Evolutionary conservation across 345 rosid genomes (phyloP).

Genomic region (Mercurialis annua): DNA sequence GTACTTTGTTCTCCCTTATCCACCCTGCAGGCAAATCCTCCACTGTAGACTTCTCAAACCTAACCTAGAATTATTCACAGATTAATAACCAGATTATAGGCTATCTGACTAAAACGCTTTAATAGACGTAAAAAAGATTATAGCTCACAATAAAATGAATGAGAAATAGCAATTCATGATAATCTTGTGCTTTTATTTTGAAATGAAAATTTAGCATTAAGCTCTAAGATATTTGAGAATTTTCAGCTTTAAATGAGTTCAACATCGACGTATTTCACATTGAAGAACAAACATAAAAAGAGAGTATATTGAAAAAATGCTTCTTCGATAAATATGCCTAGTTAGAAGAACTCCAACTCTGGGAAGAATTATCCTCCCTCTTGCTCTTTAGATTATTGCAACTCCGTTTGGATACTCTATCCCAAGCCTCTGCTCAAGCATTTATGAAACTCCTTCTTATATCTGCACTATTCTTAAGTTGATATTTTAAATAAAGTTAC

Average conservation of each 20-base stretch:
- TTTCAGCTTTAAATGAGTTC: neutral
- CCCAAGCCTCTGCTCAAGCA: neutral
- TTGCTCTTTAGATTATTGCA: neutral
- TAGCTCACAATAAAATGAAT: neutral
- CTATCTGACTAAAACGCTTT: neutral
- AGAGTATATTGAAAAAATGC: neutral
- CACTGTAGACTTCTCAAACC: constrained; percentile 15
- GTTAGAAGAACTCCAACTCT: neutral
- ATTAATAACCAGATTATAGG: constrained; percentile 7
- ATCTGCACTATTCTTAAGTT: neutral
- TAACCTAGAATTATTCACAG: constrained; percentile 26
- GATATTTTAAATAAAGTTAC: too few relatives aligned
- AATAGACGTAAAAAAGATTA: neutral
- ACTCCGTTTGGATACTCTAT: neutral
- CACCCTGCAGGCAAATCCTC: constrained; percentile 40
- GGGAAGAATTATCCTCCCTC: neutral
- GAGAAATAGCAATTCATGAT: neutral
- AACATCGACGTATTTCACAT: neutral
- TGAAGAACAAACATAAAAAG: neutral
- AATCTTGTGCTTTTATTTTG: neutral
- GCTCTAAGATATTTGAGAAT: neutral
- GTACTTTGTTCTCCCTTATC: constrained; percentile 35
- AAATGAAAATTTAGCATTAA: neutral
- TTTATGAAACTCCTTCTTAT: neutral
- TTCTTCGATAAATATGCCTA: neutral